Base-by-base conservation (phyloP, 2,329 filamentous ascomycete genomes). In the Graphilbum sp. region DNA sequence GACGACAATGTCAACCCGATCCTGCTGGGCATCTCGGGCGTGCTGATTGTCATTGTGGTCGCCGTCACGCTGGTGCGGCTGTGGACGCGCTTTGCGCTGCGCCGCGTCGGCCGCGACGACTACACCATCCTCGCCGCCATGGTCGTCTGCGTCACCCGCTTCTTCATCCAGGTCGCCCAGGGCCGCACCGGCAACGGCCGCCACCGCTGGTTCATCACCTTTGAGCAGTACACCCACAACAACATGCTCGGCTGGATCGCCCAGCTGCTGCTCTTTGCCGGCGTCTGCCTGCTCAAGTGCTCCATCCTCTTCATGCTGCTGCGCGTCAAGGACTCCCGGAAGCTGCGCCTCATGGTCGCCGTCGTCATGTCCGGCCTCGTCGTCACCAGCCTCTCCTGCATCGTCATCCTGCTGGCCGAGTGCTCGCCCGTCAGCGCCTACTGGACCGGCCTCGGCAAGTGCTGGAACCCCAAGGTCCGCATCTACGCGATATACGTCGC, bases 231-330 rank as follows among this genome's bases (percentile, higher is more conserved):
- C 31, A 9, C 6, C 4, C 13, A 13, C 13, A 31, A 30, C 18
- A 36, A 21, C 25, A 36, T 30, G 27, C 27, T 36, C 4, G 35
- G 35, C 17, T 36, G 35, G 35, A n/a, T 36, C 33, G 57, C 54
- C 4, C 59, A 62, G 46, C 49, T 62, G 13, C 47, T 60, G 17
- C 52, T 63, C 3, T 64, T 62, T 41, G 47, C 50, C 11, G 54
- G 52, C 31, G 54, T 62, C 25, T 58, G 54, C 30, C 39, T 62
- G 2, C 49, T 63, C 34, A 63, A 63, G 40, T 49, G 56, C 21
- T 62, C 58, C 4, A 62, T 63, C 36, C 52, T 59, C 45, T 42
- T 63, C 12, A 47, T 64, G 9, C 45, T 63, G 2, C 45, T 63
- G 4, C 54, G 60, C 13, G 61, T 63, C 47, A 60, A 61, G 41